These are phyloP conservation scores for Poa pratensis DNA, from an alignment of 176 grass and related monocot genomes.

Conservation along the genomic window DNA sequence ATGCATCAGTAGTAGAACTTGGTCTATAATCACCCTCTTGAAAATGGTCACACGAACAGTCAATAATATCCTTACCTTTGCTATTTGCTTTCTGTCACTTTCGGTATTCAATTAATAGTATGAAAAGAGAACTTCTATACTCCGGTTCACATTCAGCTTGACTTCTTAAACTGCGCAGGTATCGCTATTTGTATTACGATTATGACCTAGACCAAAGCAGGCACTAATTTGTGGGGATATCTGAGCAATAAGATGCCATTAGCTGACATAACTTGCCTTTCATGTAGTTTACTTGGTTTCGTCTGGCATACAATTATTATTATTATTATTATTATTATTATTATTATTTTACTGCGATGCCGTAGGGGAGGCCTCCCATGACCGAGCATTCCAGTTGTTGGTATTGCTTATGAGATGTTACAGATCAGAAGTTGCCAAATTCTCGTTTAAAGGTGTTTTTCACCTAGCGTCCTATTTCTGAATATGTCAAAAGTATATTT, in stretches of 20 bases:
- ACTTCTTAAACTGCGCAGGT: neutral
- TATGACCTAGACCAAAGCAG: conserved; percentile 28
- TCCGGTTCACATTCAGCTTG: conserved; percentile 8
- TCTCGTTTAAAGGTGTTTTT: conserved; percentile 14
- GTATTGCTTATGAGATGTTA: conserved; percentile 12
- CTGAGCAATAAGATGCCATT: conserved; percentile 16
- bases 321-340: neutral
- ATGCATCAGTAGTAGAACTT: conserved; percentile 27
- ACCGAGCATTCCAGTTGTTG: neutral
- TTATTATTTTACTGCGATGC: too few relatives aligned
- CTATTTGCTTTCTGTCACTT: conserved; percentile 24
- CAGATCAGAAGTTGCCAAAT: conserved; percentile 7
- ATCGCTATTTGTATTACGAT: conserved; percentile 17
- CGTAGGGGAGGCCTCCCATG: neutral
- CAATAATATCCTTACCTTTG: conserved; percentile 17
- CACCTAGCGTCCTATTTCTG: conserved; percentile 9
- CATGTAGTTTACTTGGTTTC: conserved; percentile 22
- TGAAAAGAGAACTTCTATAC: conserved; percentile 13
- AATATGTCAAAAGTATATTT: conserved; percentile 25
- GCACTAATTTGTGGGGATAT: conserved; percentile 31
- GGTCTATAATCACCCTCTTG: conserved; percentile 8
- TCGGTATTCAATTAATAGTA: conserved; percentile 28
- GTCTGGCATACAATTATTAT: conserved; percentile 15
- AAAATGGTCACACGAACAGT: conserved; percentile 18
- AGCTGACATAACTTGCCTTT: conserved; percentile 17